Conservation (phyloP, 768 basidiomycete species). For the Mycena capillaripes region DNA sequence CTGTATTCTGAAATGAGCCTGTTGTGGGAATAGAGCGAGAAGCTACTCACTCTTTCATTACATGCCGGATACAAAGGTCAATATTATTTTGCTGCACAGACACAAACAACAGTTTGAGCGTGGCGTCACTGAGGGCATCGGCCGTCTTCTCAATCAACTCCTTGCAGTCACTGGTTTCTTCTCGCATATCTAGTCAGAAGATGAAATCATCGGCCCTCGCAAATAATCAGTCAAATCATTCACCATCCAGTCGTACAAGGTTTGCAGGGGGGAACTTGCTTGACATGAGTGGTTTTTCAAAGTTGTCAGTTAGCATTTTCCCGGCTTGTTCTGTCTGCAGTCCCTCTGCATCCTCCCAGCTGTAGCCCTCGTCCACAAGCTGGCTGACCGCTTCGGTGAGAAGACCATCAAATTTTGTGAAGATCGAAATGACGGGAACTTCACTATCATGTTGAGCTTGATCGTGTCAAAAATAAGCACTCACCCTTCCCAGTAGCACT, state of each 20-base stretch:
- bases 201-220: neutral
- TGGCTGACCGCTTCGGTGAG: slow-evolving; percentile 37
- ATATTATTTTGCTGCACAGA: slow-evolving; percentile 13
- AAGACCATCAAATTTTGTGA: slow-evolving; percentile 54
- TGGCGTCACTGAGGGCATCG: neutral
- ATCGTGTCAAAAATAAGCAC: neutral
- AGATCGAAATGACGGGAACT: slow-evolving; percentile 56
- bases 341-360: neutral
- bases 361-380: slow-evolving; percentile 29
- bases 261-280: neutral
- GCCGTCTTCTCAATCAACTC: slow-evolving; percentile 6
- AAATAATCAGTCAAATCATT: neutral
- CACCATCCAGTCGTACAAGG: slow-evolving; percentile 1
- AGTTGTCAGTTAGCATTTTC: neutral
- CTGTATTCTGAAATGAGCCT: no score
- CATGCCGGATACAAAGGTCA: neutral
- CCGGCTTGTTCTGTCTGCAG: neutral
- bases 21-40: no score
- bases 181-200: neutral
- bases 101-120: neutral
- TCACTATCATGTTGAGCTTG: neutral
- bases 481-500: neutral
- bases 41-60: no score
- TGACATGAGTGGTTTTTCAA: neutral
- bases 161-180: neutral